phyloP scores from a whole-genome alignment of 2,329 filamentous ascomycete species.

The Epichloe festucae region DNA sequence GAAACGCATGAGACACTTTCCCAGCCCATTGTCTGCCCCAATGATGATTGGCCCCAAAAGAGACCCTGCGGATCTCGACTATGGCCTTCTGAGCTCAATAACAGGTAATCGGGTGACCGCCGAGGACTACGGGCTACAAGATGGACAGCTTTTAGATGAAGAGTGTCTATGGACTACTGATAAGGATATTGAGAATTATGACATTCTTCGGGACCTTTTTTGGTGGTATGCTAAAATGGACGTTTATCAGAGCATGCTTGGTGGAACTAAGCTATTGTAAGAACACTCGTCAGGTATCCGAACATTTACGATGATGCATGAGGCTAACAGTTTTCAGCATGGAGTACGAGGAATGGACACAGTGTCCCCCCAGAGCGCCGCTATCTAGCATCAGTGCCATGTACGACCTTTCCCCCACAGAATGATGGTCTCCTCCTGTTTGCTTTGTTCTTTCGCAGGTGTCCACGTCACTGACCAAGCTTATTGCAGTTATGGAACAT shows the following conservation, averaged over 20 bases:
- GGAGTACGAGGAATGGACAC: slow-evolving; percentile 69
- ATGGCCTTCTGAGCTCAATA: slow-evolving; percentile 27
- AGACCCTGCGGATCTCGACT: slow-evolving; percentile 28
- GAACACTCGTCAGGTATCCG: not conserved
- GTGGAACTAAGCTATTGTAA: slow-evolving; percentile 73
- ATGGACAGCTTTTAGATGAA: slow-evolving; percentile 16
- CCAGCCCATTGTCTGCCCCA: not conserved
- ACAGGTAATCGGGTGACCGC: slow-evolving; percentile 26
- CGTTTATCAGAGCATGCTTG: slow-evolving; percentile 77
- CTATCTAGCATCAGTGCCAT: slow-evolving; percentile 63
- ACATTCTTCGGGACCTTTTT: slow-evolving; percentile 66
- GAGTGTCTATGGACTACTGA: slow-evolving; percentile 23
- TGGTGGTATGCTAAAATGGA: slow-evolving; percentile 98
- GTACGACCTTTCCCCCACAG: slow-evolving; percentile 28
- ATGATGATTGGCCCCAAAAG: slow-evolving; percentile 5
- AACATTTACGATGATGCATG: not conserved
- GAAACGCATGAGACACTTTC: slow-evolving; percentile 29
- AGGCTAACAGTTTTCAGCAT: slow-evolving; percentile 39
- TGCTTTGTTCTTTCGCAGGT: slow-evolving; percentile 9
- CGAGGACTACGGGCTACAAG: slow-evolving; percentile 24
- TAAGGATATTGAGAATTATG: slow-evolving; percentile 64
- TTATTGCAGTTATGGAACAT: slow-evolving; percentile 61
- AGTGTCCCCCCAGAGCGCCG: slow-evolving; percentile 78
- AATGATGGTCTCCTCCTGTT: not conserved
- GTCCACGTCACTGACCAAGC: not conserved